Percentiles rank a stretch among this genome's conserved stretches.
phyloP scores from a whole-genome alignment of 345 rosid genomes.

The Pugionium cornutum region DNA sequence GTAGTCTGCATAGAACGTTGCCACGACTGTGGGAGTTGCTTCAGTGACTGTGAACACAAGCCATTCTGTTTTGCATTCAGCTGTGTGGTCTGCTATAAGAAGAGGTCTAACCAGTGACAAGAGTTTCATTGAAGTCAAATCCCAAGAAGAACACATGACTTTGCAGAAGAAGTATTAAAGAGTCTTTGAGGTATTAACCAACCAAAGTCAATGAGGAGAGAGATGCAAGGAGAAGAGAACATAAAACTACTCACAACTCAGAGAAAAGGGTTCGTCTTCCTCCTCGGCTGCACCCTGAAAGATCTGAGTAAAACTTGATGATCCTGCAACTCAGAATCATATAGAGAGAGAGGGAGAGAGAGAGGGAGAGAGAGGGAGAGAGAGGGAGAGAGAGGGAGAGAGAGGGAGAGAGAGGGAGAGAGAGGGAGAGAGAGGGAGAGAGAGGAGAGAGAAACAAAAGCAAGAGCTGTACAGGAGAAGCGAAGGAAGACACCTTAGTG shows the following conservation, averaged over 20 bases:
- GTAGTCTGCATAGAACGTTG: conserved; percentile 41
- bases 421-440: too few species aligned
- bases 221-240: not conserved
- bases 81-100: conserved; percentile 32
- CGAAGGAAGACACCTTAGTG: too few species aligned
- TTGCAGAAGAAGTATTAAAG: not conserved
- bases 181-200: not conserved
- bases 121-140: conserved; percentile 25
- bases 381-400: not conserved
- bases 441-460: too few species aligned
- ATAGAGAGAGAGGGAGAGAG: not conserved
- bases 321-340: not conserved
- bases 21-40: conserved; percentile 39
- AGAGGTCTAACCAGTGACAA: conserved; percentile 18
- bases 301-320: conserved; percentile 12
- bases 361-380: not conserved
- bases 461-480: too few species aligned
- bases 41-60: conserved; percentile 28
- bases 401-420: too few species aligned
- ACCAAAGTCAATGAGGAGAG: conserved; percentile 6
- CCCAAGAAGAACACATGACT: not conserved
- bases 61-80: conserved; percentile 33
- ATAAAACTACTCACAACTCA: not conserved
- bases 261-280: not conserved
- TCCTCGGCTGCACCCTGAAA: not conserved